A percentile compares a stretch with the other conserved stretches of the same genome.
Conservation (phyloP, 2,329 filamentous ascomycete species). For the Diplocarpon mali region DNA sequence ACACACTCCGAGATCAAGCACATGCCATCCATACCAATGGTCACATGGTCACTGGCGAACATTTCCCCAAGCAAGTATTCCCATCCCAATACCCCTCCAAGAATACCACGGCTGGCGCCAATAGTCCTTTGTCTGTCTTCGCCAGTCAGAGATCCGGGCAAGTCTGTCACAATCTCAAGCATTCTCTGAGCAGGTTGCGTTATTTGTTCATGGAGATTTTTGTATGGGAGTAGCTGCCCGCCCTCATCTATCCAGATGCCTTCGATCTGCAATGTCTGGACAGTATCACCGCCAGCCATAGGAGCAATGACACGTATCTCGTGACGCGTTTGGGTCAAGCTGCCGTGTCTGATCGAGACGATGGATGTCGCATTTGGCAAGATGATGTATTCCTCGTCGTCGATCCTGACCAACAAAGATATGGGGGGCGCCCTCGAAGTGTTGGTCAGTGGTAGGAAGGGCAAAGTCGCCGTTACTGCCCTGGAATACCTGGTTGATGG, state of each 20-base stretch:
- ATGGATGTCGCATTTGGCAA: slow-evolving; percentile 18
- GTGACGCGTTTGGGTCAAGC: slow-evolving; percentile 11
- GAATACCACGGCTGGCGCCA: slow-evolving; percentile 10
- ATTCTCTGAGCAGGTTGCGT: slow-evolving; percentile 12
- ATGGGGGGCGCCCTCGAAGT: slow-evolving; percentile 15
- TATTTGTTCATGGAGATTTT: not conserved
- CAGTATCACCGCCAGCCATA: slow-evolving; percentile 11
- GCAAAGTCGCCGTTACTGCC: not conserved
- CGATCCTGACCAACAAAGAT: slow-evolving; percentile 19
- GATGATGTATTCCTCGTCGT: slow-evolving; percentile 21
- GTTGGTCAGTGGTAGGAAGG: slow-evolving; percentile 11
- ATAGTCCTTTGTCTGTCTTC: slow-evolving; percentile 7
- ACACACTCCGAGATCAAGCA: slow-evolving; percentile 27
- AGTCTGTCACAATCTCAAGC: slow-evolving; percentile 27
- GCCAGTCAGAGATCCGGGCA: slow-evolving; percentile 18
- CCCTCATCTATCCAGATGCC: slow-evolving; percentile 21
- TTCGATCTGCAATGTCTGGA: slow-evolving; percentile 19
- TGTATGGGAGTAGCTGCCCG: slow-evolving; percentile 13
- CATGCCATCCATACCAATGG: slow-evolving; percentile 27
- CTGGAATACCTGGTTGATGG: not conserved
- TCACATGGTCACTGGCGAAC: slow-evolving; percentile 28
- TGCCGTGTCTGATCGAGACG: slow-evolving; percentile 11
- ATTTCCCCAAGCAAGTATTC: slow-evolving; percentile 29
- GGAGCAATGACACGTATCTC: slow-evolving; percentile 21
- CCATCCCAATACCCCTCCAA: slow-evolving; percentile 26